Evolutionary conservation across 257 asterid genomes (phyloP).

Genomic region (Perilla frutescens): DNA sequence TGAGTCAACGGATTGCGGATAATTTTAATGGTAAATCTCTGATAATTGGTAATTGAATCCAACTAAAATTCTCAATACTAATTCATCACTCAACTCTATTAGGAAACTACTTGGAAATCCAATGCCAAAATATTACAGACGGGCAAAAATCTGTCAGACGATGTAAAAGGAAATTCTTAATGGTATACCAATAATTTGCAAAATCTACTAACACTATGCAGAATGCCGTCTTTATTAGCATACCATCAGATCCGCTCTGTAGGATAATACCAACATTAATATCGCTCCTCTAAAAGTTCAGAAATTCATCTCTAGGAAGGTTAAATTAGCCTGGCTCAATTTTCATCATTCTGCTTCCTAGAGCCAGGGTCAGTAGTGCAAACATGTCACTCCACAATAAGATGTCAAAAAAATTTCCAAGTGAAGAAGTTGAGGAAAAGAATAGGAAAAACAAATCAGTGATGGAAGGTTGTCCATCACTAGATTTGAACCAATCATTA

Average conservation of each 20-base stretch:
- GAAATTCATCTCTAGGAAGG: conserved; percentile 19
- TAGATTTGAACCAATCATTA: conserved; percentile 29
- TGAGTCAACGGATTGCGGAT: background rate
- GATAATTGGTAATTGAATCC: conserved; percentile 8
- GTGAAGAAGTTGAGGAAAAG: conserved; percentile 23
- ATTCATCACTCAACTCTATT: background rate
- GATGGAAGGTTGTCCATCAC: conserved; percentile 11
- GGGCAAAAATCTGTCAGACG: conserved; percentile 25
- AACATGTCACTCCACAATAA: conserved; percentile 21
- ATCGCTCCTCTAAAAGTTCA: conserved; percentile 28
- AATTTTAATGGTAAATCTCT: conserved; percentile 13
- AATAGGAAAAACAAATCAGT: conserved; percentile 11
- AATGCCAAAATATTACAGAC: conserved; percentile 15
- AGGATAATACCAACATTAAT: conserved; percentile 30
- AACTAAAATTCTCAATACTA: conserved; percentile 4
- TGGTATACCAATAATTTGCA: conserved; percentile 23
- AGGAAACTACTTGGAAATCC: conserved; percentile 29
- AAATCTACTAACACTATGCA: conserved; percentile 20
- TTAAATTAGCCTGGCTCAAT: conserved; percentile 22
- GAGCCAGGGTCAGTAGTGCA: conserved; percentile 15
- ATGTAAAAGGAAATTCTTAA: conserved; percentile 36
- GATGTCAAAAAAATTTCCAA: conserved; percentile 11
- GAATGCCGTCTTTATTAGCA: conserved; percentile 11
- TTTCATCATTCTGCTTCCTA: conserved; percentile 18
- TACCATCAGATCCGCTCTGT: conserved; percentile 12